Base-by-base conservation (phyloP, 441 rosid genomes). In the Rhodomyrtus psidioides region DNA sequence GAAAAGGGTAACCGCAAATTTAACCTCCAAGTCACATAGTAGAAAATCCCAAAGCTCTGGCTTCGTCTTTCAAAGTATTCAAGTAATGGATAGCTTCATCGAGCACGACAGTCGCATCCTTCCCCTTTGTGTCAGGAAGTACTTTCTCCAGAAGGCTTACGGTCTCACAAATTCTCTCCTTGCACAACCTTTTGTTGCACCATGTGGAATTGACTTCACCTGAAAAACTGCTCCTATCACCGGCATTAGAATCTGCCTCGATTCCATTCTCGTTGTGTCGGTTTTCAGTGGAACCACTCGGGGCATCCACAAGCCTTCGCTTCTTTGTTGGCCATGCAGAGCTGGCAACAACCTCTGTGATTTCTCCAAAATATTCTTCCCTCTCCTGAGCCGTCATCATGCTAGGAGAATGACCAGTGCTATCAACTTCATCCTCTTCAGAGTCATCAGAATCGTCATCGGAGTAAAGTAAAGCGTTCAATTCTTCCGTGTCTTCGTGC, bases 401-500 rank as follows among this genome's bases (percentile, higher is more conserved):
- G 46, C 84, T 28, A 56, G 84, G 84, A 82, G 84, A 82, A 82
- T 30, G 84, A 26, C 84, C 84, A 17, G 84, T 82, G 84, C 84
- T 82, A 30, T 82, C 60, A 53, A 53, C 84, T 42, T 82, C 84
- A 55, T 53, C 58, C 62, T 82, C 84, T 54, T 82, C 84, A 28
- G 84, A 82, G 49, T 42, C 44, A 28, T 53, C 51, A 21, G 44
- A 55, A 82, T 82, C 84, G 0, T 28, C 59, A 53, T 82, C 83
- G 6, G 83, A 82, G 46, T 27, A 82, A 23, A 82, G 84, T 0
- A 82, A 82, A 2, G 84, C 84, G 21, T 82, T 56, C 46, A 82
- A 26, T 55, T 82, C 84, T 27, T 53, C 84, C 2, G 84, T 82
- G 59, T 82, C 84, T 53, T 82, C 84, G 19, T 55, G 84, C 84